These are phyloP conservation scores for Marsdenia floribunda DNA, from an alignment of 257 asterid genomes.

Conservation along the genomic window DNA sequence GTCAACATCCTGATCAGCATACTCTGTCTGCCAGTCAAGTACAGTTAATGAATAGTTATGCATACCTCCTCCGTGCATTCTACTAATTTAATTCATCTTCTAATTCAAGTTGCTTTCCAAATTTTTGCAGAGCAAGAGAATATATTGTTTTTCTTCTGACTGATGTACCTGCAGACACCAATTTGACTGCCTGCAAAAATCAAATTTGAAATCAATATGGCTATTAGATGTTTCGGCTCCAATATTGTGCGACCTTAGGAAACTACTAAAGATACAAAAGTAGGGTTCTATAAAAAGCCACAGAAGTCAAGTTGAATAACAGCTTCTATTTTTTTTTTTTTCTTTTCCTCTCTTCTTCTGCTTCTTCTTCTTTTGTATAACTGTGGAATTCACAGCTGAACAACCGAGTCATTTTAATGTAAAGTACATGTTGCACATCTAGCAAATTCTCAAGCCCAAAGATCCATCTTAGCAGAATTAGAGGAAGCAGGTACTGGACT, in stretches of 20 bases:
- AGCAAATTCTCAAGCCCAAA: neutral
- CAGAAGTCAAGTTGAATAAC: too few relatives aligned
- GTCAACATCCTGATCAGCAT: neutral
- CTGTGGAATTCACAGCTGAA: neutral
- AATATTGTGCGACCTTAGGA: neutral
- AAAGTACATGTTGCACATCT: neutral
- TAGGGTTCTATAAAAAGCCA: too few relatives aligned
- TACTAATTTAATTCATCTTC: slow-evolving; percentile 27
- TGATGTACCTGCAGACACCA: slow-evolving; percentile 73
- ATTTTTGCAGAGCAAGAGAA: slow-evolving; percentile 74
- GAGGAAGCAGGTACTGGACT: neutral
- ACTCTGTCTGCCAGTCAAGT: neutral
- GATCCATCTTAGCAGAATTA: slow-evolving; percentile 1
- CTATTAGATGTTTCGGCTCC: neutral
- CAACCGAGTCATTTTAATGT: neutral
- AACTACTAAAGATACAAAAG: too few relatives aligned
- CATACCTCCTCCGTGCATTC: slow-evolving; percentile 7
- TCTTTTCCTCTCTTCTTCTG: too few relatives aligned
- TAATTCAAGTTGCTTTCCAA: slow-evolving; percentile 43
- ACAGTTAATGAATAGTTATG: neutral
- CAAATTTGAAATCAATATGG: neutral
- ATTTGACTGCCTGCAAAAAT: slow-evolving; percentile 74
- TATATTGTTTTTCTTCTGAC: slow-evolving; percentile 48
- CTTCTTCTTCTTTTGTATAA: neutral
- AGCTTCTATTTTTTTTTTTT: too few relatives aligned